Base-by-base conservation (phyloP, 352 stramenopile genomes). In the Lagenidium sp. region DNA sequence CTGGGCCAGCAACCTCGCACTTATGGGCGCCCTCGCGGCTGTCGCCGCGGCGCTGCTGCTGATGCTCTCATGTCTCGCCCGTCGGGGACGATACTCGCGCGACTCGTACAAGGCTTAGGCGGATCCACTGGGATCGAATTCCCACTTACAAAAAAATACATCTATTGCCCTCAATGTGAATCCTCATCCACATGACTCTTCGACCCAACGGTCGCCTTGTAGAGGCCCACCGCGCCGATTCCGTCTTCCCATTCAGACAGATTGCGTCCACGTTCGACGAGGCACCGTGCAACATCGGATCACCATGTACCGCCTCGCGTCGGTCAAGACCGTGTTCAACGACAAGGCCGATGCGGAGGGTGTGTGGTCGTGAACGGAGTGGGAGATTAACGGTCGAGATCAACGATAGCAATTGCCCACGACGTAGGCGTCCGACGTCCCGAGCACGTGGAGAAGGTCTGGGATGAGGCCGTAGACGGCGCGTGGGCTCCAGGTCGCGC, bases 401-500 rank as follows among this genome's bases (percentile, higher is more conserved):
- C n/a, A n/a, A n/a, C n/a, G n/a, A 39, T 39, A 6, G 34, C 12
- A 44, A 50, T 2, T 16, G 38, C 16, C 53, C 67, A 16, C 30
- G 48, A 31, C 30, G 23, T 30, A 47, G 51, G 35, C 23, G 36
- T 53, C 6, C 64, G 67, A 34, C 42, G 48, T 1, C 68, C 62
- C 1, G 72, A 85, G 30, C 55, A 55, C 32, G 61, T 80, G 15
- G 65, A 83, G 29, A 63, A 63, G 18, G 60, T 78, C 13, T 88
- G 76, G 69, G 57, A 66, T 21, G 74, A 85, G 15, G 56, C 81
- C 12, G 60, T 71, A 6, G 70, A 89, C 23, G 72, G 68, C 5
- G 76, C 65, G 10, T 85, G 66, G 77, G 76, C 69, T 4, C 47
- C 49, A 11, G 74, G 73, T 19, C 86, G 89, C 35, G 68, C 69